Conservation (phyloP, 139 green algal species). For the Zygnema circumcarinatum region DNA sequence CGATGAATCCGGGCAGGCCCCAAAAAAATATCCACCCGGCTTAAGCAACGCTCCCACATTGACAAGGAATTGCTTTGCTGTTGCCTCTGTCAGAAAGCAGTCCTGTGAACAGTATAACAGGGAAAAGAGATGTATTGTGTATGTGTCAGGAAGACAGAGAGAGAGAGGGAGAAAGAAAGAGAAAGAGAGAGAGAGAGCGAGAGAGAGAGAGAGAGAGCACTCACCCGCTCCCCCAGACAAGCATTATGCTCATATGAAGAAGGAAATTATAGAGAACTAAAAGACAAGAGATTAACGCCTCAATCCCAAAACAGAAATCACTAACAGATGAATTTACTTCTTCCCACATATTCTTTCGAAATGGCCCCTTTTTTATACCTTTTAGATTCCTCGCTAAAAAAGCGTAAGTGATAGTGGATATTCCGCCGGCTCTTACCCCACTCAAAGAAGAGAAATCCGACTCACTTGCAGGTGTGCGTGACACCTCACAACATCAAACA, state of each 20-base stretch:
- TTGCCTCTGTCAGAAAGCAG: constrained; percentile 48
- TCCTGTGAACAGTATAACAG: constrained; percentile 10
- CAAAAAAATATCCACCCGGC: constrained; percentile 53
- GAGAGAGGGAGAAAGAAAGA: neutral
- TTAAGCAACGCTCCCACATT: constrained; percentile 48
- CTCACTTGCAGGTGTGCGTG: constrained; percentile 20
- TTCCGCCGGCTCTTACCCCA: no score
- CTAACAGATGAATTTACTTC: no score
- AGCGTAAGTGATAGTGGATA: no score
- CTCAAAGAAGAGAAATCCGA: no score
- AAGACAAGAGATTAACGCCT: no score
- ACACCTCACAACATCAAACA: constrained; percentile 31
- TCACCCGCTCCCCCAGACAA: neutral
- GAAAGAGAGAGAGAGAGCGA: neutral
- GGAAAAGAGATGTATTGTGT: neutral
- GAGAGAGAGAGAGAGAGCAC: constrained; percentile 1
- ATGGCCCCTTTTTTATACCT: no score
- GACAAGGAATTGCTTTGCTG: constrained; percentile 14
- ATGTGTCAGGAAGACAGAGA: neutral
- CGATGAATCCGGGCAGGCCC: constrained; percentile 45
- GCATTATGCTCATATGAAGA: neutral
- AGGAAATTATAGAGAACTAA: no score
- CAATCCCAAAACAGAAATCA: no score
- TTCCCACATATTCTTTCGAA: no score
- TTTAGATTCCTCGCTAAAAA: no score